A percentile compares a stretch with the other conserved stretches of the same genome.
Evolutionary conservation across 306 rosid genomes (phyloP).

Genomic region (Cucurbita pepo): DNA sequence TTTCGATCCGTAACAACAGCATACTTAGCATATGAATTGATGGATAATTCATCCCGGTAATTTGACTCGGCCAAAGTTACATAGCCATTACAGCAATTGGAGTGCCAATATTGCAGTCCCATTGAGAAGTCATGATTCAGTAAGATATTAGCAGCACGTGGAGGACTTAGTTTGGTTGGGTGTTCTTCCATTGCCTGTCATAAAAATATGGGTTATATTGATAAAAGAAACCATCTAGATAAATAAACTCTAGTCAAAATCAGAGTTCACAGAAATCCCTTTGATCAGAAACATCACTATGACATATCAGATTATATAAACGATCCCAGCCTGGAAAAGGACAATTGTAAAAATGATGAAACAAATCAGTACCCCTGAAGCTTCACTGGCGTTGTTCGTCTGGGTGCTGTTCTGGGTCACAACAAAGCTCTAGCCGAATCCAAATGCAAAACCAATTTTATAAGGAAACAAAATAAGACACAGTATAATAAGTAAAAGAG

Average conservation of each 20-base stretch:
- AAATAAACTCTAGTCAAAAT: not conserved
- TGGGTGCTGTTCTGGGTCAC: constrained; percentile 34
- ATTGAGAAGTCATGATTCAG: constrained; percentile 66
- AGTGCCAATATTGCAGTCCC: constrained; percentile 66
- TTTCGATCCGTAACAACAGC: constrained; percentile 54
- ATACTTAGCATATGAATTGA: constrained; percentile 16
- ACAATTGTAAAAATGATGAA: not conserved
- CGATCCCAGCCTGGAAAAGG: not conserved
- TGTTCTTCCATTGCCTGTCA: constrained; percentile 30
- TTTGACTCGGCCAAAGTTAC: constrained; percentile 35
- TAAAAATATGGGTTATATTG: not conserved
- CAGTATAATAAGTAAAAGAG: not conserved
- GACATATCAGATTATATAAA: not conserved
- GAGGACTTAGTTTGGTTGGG: constrained; percentile 15
- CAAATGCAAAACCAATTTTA: constrained; percentile 9
- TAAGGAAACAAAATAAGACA: not conserved
- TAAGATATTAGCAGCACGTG: constrained; percentile 37
- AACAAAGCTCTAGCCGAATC: constrained; percentile 21
- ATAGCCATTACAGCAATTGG: constrained; percentile 51
- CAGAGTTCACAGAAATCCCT: not conserved
- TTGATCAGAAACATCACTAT: not conserved
- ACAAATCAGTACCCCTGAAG: constrained; percentile 22
- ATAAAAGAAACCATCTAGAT: not conserved
- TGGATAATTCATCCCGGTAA: constrained; percentile 15
- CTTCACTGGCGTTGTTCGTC: constrained; percentile 14